Percentiles rank a stretch among this genome's conserved stretches.
Conservation (phyloP, 306 rosid species). For the Mucuna pruriens region DNA sequence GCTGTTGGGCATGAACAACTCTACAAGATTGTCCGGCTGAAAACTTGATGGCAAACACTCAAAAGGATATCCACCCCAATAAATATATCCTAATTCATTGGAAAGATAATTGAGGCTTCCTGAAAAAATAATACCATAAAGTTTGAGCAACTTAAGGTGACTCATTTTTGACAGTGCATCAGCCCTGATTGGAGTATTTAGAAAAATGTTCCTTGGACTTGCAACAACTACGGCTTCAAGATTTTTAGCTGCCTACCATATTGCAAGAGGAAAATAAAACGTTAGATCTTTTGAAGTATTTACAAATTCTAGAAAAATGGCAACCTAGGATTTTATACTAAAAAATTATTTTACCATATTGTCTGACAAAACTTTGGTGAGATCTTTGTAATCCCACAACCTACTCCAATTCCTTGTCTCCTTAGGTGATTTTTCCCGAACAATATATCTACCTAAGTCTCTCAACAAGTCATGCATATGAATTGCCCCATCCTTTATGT, state of each 20-base stretch:
- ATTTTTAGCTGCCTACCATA: neutral
- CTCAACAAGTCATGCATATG: neutral
- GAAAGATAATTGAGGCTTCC: no score
- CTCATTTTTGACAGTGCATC: slow-evolving; percentile 20
- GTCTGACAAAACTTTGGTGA: neutral
- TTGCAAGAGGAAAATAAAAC: neutral
- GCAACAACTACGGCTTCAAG: neutral
- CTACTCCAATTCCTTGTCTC: slow-evolving; percentile 22
- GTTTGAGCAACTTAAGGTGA: slow-evolving; percentile 11
- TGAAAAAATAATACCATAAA: no score
- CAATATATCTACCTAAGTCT: neutral
- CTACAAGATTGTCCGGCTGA: neutral
- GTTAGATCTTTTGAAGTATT: neutral
- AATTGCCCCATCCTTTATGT: accelerated
- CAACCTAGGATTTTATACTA: neutral
- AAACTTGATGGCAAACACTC: neutral
- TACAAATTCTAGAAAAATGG: neutral
- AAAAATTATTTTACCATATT: neutral
- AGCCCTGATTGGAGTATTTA: neutral
- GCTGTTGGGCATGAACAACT: neutral
- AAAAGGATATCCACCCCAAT: neutral
- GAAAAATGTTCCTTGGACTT: neutral
- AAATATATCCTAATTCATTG: neutral
- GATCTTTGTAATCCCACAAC: neutral
- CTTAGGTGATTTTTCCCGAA: neutral